These are phyloP conservation scores for Backusella macrospora DNA, from an alignment of 192 early-diverging fungal genomes.

Conservation along the genomic window DNA sequence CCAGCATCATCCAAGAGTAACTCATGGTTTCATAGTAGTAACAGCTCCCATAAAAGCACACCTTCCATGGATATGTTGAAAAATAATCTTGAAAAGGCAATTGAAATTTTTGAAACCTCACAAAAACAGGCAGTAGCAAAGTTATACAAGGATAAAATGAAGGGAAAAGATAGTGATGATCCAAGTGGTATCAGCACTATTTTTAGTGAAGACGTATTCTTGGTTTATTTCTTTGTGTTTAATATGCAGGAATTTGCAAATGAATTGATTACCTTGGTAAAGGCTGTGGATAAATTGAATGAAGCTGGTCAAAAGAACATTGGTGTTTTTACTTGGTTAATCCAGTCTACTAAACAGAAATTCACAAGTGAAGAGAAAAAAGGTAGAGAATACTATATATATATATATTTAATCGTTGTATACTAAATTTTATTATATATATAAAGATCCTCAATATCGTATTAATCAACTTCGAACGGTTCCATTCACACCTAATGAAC, in stretches of 20 bases:
- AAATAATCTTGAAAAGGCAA: constrained; percentile 51
- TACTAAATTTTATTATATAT: neutral
- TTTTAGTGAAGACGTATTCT: constrained; percentile 72
- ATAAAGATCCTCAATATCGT: neutral
- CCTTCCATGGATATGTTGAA: constrained; percentile 28
- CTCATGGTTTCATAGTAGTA: neutral
- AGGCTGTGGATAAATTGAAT: constrained; percentile 26
- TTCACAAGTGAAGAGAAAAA: neutral
- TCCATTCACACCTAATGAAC: constrained; percentile 39
- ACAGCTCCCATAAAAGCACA: neutral
- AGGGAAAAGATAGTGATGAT: constrained; percentile 16
- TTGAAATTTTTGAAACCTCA: constrained; percentile 54
- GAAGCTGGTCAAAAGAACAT: constrained; percentile 1
- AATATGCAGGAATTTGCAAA: constrained; percentile 75
- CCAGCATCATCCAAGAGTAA: neutral
- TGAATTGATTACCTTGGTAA: constrained; percentile 59
- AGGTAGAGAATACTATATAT: neutral
- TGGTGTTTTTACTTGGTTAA: constrained; percentile 10
- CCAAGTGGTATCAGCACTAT: constrained; percentile 27
- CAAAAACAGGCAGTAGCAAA: constrained; percentile 48
- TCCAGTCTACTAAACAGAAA: neutral
- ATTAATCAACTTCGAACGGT: neutral
- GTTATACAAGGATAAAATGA: constrained; percentile 46
- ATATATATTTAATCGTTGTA: neutral
- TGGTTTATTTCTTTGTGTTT: constrained; percentile 81